A percentile compares a stretch with the other conserved stretches of the same genome.
phyloP scores from a whole-genome alignment of 345 rosid species.

The Schrenkiella parvula region DNA sequence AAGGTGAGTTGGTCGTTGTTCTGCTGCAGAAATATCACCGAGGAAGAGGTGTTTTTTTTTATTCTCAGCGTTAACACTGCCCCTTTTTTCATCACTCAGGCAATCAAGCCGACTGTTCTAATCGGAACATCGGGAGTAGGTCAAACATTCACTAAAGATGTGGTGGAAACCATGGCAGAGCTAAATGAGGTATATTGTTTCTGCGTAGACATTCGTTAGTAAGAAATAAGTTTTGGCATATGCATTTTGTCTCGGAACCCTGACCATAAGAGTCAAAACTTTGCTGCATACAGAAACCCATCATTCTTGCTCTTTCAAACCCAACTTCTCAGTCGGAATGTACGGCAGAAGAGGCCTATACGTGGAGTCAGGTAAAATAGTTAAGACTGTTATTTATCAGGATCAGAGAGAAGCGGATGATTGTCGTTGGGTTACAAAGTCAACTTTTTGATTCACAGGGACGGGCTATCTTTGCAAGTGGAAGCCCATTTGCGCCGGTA shows the following conservation, averaged over 20 bases:
- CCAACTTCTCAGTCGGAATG: slow-evolving; percentile 98
- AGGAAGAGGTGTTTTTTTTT: background rate
- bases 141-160: slow-evolving; percentile 80
- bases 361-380: slow-evolving; percentile 69
- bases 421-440: background rate
- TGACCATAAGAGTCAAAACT: background rate
- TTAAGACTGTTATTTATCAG: background rate
- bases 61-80: background rate
- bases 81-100: slow-evolving; percentile 38
- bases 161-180: slow-evolving; percentile 80
- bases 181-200: slow-evolving; percentile 59
- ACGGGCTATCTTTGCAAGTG: slow-evolving; percentile 87
- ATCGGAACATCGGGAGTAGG: slow-evolving; percentile 97
- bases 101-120: slow-evolving; percentile 82
- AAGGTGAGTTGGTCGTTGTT: slow-evolving; percentile 45
- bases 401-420: background rate
- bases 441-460: slow-evolving; percentile 47
- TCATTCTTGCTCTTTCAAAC: slow-evolving; percentile 88
- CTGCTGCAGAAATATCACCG: background rate
- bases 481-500: slow-evolving; percentile 86
- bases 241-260: slow-evolving; percentile 1
- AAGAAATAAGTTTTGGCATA: background rate
- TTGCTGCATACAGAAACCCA: slow-evolving; percentile 63
- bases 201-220: background rate
- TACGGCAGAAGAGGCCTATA: slow-evolving; percentile 93